Conservation (phyloP, 139 green algal genomes). For the Asterochloris erici region DNA sequence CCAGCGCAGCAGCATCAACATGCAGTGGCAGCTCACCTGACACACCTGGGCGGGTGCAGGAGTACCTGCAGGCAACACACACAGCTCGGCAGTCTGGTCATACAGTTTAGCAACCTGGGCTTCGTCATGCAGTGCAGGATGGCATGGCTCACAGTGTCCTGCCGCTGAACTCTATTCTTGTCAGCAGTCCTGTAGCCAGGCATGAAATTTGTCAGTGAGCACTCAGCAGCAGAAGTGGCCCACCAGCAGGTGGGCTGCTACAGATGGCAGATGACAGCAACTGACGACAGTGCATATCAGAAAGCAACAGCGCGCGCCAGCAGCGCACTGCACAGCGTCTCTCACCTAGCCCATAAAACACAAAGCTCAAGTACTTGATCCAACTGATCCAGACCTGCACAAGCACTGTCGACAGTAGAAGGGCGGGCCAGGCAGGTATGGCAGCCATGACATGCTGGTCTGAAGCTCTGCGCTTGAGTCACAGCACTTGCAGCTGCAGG, state of each 20-base stretch:
- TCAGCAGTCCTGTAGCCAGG: too few relatives aligned
- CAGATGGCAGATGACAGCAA: background rate
- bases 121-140: too few relatives aligned
- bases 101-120: too few relatives aligned
- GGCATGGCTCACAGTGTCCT: too few relatives aligned
- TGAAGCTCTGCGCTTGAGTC: background rate
- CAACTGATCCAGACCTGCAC: slow-evolving; percentile 47
- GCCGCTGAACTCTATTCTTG: too few relatives aligned
- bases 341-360: slow-evolving; percentile 11
- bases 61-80: background rate
- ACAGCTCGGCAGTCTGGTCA: too few relatives aligned
- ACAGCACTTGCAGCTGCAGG: background rate
- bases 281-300: background rate
- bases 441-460: background rate
- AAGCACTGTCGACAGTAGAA: background rate
- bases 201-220: background rate
- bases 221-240: background rate
- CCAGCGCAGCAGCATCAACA: background rate
- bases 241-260: too few relatives aligned
- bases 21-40: background rate
- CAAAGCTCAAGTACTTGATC: slow-evolving; percentile 34
- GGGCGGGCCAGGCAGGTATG: background rate
- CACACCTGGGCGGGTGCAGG: background rate
- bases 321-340: background rate
- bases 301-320: background rate